A percentile compares a stretch with the other conserved stretches of the same genome.
Evolutionary conservation across 2,329 filamentous ascomycete species (phyloP).

Genomic region (Fusarium heterosporum): DNA sequence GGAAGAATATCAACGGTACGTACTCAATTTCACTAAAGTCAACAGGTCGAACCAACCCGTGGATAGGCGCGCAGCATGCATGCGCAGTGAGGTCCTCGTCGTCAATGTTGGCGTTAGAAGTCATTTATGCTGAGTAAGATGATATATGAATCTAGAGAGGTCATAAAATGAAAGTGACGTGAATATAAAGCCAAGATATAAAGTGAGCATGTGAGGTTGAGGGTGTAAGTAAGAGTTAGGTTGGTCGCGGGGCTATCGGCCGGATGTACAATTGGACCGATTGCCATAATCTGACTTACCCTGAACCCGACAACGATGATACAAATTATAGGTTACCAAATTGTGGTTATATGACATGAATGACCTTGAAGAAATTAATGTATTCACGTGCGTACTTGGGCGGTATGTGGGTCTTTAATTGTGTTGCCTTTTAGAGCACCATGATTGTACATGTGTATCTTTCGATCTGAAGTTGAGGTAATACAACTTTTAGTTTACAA

Average conservation of each 20-base stretch:
- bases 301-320: neutral
- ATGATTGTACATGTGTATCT: too few relatives aligned
- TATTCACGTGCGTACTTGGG: too few relatives aligned
- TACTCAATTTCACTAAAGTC: conserved; percentile 59
- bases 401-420: too few relatives aligned
- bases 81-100: conserved; percentile 52
- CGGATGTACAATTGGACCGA: conserved; percentile 30
- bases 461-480: neutral
- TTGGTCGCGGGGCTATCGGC: conserved; percentile 30
- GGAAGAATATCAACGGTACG: conserved; percentile 1
- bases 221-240: conserved; percentile 17
- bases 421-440: too few relatives aligned
- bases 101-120: conserved; percentile 42
- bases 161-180: neutral
- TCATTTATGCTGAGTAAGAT: conserved; percentile 21
- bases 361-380: too few relatives aligned
- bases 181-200: neutral
- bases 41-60: conserved; percentile 56
- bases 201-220: conserved; percentile 19
- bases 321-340: too few relatives aligned
- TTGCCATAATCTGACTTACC: conserved; percentile 24
- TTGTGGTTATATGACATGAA: too few relatives aligned
- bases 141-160: neutral
- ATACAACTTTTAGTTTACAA: neutral
- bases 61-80: conserved; percentile 56